phyloP scores from a whole-genome alignment of 2,329 filamentous ascomycete genomes.

The Nemania sp. region DNA sequence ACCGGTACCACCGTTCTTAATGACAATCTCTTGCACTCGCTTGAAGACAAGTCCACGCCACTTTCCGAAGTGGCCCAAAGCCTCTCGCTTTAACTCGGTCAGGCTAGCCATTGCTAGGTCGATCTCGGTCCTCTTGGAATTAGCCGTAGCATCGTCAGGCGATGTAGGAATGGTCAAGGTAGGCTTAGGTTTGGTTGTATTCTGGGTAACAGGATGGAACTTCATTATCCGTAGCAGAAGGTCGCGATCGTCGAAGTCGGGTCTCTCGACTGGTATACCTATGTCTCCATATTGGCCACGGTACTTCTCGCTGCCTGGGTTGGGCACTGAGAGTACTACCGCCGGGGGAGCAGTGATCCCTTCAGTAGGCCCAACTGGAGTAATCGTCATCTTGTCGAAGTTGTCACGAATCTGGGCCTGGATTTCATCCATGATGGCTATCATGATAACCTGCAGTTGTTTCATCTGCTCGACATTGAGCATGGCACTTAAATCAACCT shows the following conservation, averaged over 20 bases:
- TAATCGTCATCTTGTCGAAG: constrained; percentile 61
- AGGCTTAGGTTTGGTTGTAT: constrained; percentile 27
- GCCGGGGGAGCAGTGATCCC: constrained; percentile 48
- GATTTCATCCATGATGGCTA: constrained; percentile 67
- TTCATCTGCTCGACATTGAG: constrained; percentile 62
- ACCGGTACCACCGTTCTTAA: constrained; percentile 56
- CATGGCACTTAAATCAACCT: constrained; percentile 64
- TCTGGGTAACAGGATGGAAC: constrained; percentile 18
- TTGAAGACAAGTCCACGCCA: constrained; percentile 80
- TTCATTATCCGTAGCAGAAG: constrained; percentile 40
- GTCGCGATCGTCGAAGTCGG: constrained; percentile 44
- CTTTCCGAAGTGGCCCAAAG: constrained; percentile 78
- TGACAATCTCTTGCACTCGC: constrained; percentile 76
- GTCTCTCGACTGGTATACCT: constrained; percentile 33
- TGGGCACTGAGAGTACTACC: constrained; percentile 51
- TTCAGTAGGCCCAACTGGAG: constrained; percentile 48
- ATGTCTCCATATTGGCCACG: constrained; percentile 46
- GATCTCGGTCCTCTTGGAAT: constrained; percentile 55
- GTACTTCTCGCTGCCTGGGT: constrained; percentile 51
- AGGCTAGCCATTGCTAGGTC: constrained; percentile 53
- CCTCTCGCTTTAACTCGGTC: constrained; percentile 75
- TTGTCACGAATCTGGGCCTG: constrained; percentile 63
- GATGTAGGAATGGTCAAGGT: constrained; percentile 48
- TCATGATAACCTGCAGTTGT: constrained; percentile 65
- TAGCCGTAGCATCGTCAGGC: constrained; percentile 47